phyloP scores from a whole-genome alignment of 176 grass and related monocot genomes.

The Carex myosuroides region DNA sequence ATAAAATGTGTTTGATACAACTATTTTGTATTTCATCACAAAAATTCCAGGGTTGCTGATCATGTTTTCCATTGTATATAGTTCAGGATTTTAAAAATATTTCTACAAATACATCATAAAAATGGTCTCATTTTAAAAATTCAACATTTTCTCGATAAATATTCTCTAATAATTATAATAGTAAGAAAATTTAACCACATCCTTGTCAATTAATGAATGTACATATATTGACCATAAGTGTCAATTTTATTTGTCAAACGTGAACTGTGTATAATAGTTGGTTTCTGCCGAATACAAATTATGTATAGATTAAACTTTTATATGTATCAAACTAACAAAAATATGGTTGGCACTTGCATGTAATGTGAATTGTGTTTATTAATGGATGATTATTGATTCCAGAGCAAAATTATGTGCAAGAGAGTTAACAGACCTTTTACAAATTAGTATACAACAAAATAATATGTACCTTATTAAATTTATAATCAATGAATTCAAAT shows the following conservation, averaged over 20 bases:
- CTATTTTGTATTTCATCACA: neutral
- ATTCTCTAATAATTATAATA: neutral
- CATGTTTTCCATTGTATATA: neutral
- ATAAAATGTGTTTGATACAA: too few species aligned
- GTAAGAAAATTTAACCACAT: neutral
- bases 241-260: neutral
- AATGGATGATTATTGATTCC: too few species aligned
- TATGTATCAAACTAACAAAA: too few species aligned
- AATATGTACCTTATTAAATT: neutral
- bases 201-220: neutral
- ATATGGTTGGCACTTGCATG: too few species aligned
- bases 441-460: neutral
- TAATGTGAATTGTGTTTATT: neutral
- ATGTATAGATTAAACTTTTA: too few species aligned
- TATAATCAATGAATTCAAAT: neutral
- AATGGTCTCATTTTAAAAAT: too few species aligned
- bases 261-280: too few species aligned
- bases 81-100: neutral
- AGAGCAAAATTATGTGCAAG: too few species aligned
- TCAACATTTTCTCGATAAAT: too few species aligned
- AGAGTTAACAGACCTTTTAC: neutral
- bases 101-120: too few species aligned
- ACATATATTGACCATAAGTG: neutral
- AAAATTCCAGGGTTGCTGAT: neutral
- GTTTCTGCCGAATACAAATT: too few species aligned